Base-by-base conservation (phyloP, 2,329 filamentous ascomycete species). In the Apiospora aurea region DNA sequence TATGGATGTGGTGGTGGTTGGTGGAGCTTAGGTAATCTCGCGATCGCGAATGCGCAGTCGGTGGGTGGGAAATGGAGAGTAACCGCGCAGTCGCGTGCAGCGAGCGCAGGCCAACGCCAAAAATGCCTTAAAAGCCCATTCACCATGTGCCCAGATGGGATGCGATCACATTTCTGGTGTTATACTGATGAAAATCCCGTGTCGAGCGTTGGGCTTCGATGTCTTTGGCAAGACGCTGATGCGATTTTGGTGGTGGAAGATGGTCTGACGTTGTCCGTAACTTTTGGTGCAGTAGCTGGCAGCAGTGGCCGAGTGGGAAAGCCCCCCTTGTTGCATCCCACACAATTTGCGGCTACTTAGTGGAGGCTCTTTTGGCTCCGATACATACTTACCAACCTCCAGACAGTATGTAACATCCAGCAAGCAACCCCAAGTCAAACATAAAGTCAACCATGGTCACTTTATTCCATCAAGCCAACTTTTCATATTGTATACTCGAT, bases 101-200 rank as follows among this genome's bases (percentile, higher is more conserved):
- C 81, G 78, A 81, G 84, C 84, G 82, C 83, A 81, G 84, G 84
- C 83, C 84, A 80, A 80, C 80, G 83, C 80, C 80, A 78, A 79
- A 78, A 76, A 72, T 78, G 72, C 79, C 75, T 83, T 83, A 85
- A 85, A 82, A 81, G 83, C 80, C 80, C 83, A 84, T 83, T 75
- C 79, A 84, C 80, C 75, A 77, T 79, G 77, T 77, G 79, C 73
- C 16, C 72, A 70, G 72, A 72, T 71, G 72, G 74, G 75, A 83
- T 81, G 85, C 85, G 85, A 87, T 86, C 81, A 77, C 75, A 75
- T 73, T 77, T 78, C 73, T 74, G 75, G 74, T 75, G 74, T 84
- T 79, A 84, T 75, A 79, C 79, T 74, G 86, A 88, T 88, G 82
- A 73, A 81, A 78, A 77, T 77, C 75, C 81, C 83, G 84, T 85